Base-by-base conservation (phyloP, 2,329 filamentous ascomycete species). In the Fusarium penzigii region DNA sequence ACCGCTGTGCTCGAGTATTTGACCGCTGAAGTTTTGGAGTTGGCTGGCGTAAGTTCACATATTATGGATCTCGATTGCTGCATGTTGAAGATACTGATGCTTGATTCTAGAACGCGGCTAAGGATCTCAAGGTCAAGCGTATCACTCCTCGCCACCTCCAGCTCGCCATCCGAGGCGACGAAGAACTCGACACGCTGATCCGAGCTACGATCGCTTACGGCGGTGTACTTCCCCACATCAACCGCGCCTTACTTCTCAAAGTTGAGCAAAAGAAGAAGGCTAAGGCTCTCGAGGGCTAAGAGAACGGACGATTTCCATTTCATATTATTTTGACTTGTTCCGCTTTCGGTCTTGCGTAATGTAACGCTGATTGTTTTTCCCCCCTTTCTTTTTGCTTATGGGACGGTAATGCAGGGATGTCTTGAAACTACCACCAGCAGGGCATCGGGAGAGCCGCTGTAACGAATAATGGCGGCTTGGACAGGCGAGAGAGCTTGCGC, bases 111-210 rank as follows among this genome's bases (percentile, higher is more conserved):
- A 99, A 99, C 74, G 94, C 94, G 48, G 94, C 94, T 75, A 97
- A 97, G 83, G 94, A 99, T 75, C 89, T 97, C 71, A 99, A 97
- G 79, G 94, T 97, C 79, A 99, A 97, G 87, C 94, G 94, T 77
- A 99, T 99, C 76, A 97, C 93, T 12, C 94, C 94, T 51, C 92
- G 94, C 74, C 94, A 99, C 75, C 80, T 99, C 61, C 94, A 99
- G 76, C 89, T 99, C 58, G 94, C 94, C 67, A 99, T 99, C 71
- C 92, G 94, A 69, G 94, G 94, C 70, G 94, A 99, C 75, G 94
- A 99, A 78, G 94, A 99, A 77, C 83, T 99, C 65, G 94, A 99
- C 74, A 97, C 92, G 20, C 82, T 99, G 52, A 97, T 99, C 72
- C 90, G 92, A 67, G 94, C 94, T 52, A 99, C 94, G 58, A 99